Evolutionary conservation across 129 eudicot species (phyloP), one percentile per base, ranked within the genome.

Genomic region (Ambrosia trifida): DNA sequence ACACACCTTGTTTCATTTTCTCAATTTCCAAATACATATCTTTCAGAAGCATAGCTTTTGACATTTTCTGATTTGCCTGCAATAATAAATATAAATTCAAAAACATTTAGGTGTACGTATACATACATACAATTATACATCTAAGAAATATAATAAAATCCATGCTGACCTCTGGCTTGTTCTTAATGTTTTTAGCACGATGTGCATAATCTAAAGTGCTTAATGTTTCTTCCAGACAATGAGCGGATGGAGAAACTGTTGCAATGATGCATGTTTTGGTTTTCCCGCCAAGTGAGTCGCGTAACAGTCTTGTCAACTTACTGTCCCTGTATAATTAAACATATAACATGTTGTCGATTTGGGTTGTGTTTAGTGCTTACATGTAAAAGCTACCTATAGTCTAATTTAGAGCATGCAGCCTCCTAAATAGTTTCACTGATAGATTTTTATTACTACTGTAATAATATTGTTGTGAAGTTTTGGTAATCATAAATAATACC

Each of bases 241-340:
- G 87, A 20, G 89, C 85, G 73, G 97, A 83, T 49, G 95, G 91
- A 70, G 97, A 91, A 66, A 91, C 79, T 13, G 97, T 91, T 52
- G 97, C 97, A 71, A 91, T 85, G 74, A 91, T 85, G 76, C 97
- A 91, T 35, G 97, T 91, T 78, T 91, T 91, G 18, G 97, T 91
- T 78, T 88, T 91, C 52, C 97, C 97, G 46, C 97, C 97, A 58
- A 91, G 83, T 45, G 97, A 91, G 63, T 91, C 97, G 74, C 97
- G 76, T 61, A 91, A 78, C 47, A 91, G 77, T 79, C 97, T 83
- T 75, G 97, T 91, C 61, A 91, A 81, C 86, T 91, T 91, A 78
- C 97, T 91, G 66, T 91, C 97, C 81, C 97, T 90, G 80, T 52
- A 73, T 17, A 18, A 52, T 28, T 46, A 28, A 75, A 60, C 69